Percentiles rank a stretch among this genome's conserved stretches.
Conservation (phyloP, 1,284 basidiomycete genomes). For the Pseudomicrostroma phylloplanum region DNA sequence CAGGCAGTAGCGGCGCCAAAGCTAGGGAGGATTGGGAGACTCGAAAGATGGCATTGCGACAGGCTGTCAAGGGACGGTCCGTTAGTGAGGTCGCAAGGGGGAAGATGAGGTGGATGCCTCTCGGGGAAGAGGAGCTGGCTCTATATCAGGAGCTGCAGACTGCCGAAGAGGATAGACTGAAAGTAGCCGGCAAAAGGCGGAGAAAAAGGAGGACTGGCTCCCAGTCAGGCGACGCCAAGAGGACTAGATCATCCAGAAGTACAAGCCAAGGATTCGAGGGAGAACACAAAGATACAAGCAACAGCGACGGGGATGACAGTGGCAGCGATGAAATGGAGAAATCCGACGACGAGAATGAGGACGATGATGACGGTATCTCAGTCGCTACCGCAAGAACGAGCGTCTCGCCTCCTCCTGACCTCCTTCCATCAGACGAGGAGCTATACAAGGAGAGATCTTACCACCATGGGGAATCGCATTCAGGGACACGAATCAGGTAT, state of each 20-base stretch:
- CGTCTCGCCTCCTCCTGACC: not conserved
- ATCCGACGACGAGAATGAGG: not conserved
- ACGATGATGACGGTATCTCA: not conserved
- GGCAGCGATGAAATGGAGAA: not conserved
- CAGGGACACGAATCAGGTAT: not conserved
- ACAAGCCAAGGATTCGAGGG: not conserved
- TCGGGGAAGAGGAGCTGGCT: not conserved
- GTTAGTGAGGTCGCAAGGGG: not conserved
- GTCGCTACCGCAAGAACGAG: not conserved
- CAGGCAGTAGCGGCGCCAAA: not conserved
- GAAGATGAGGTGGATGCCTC: not conserved
- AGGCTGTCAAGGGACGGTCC: not conserved
- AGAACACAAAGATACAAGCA: not conserved
- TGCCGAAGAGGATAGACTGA: not conserved
- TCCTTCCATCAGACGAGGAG: not conserved
- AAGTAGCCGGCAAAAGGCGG: too few relatives aligned
- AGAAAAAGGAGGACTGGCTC: too few relatives aligned
- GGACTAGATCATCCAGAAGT: too few relatives aligned
- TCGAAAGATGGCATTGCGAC: not conserved
- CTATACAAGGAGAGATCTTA: not conserved
- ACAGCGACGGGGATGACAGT: not conserved
- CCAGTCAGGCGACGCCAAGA: too few relatives aligned
- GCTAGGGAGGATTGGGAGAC: not conserved
- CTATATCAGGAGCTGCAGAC: not conserved
- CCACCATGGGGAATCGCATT: not conserved